phyloP scores from a whole-genome alignment of 2,329 filamentous ascomycete species.

The Aspergillus melleus region DNA sequence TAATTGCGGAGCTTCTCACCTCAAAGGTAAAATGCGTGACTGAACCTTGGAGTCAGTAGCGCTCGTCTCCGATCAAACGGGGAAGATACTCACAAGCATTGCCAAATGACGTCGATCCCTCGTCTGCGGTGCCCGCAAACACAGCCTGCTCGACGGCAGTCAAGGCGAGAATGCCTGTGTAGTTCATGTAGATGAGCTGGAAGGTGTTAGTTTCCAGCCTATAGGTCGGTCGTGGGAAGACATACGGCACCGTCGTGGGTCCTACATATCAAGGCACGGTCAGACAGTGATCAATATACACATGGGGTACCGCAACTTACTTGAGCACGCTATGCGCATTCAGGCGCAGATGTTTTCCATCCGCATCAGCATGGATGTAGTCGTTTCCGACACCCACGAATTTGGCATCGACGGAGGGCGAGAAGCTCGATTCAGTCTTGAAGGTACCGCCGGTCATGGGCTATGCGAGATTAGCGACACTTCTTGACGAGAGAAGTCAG shows the following conservation, averaged over 20 bases:
- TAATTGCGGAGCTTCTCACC: conserved; percentile 19
- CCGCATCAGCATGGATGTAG: conserved; percentile 44
- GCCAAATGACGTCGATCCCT: conserved; percentile 39
- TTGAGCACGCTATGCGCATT: conserved; percentile 42
- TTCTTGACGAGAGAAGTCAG: background rate
- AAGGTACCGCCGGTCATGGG: conserved; percentile 41
- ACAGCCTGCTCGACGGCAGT: conserved; percentile 34
- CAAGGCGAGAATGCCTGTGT: conserved; percentile 42
- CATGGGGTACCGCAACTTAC: conserved; percentile 25
- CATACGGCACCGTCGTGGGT: conserved; percentile 35
- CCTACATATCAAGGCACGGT: conserved; percentile 17
- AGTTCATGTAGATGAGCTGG: conserved; percentile 41
- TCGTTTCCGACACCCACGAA: conserved; percentile 42
- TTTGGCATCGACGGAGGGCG: conserved; percentile 38
- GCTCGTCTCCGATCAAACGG: background rate
- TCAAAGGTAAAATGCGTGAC: conserved; percentile 41
- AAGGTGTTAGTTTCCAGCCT: background rate
- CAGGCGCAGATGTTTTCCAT: conserved; percentile 40
- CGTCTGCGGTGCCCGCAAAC: conserved; percentile 31
- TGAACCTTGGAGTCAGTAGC: conserved; percentile 4
- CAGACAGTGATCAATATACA: background rate
- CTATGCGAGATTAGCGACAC: conserved; percentile 20
- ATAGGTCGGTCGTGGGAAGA: background rate
- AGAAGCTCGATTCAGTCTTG: conserved; percentile 36
- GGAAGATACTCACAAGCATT: conserved; percentile 38